Base-by-base conservation (phyloP, 169 alveolate species). In the Eimeria acervulina region DNA sequence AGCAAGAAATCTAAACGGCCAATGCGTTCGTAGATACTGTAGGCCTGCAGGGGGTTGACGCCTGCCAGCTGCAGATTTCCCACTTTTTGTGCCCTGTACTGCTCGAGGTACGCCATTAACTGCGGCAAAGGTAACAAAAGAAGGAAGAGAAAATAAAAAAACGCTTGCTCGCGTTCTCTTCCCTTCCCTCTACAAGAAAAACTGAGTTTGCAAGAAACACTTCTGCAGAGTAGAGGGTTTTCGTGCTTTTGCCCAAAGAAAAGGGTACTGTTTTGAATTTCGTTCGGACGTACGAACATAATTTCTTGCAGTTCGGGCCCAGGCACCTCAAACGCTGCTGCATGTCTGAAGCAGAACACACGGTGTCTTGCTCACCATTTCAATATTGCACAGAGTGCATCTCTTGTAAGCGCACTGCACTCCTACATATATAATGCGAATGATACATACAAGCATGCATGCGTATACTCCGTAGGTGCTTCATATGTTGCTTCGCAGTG, bases 251-350 rank as follows among this genome's bases (percentile, higher is more conserved):
- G 55, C 12, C 55, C 5, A 47, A 5, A 12, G 12, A 4, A 63
- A 63, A 63, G 33, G 74, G 33, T 1, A 28, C 21, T 17, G 33
- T 63, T 63, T 63, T 63, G 28, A 63, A 12, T 21, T 7, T 10
- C 28, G 12, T 21, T 28, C 8, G 8, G 33, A 19, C 89, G 38
- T 80, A 80, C 89, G 33, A 42, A 80, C n/a, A 80, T 80, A 5
- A 80, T 80, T 44, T 80, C 89, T 42, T 80, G 89, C 89, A 80
- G 38, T 21, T 80, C 89, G 66, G 59, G 38, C 4, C 89, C 89
- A 2, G 89, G 44, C 2, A 42, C 42, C 21, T 80, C 66, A 61
- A 80, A 80, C 17, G 89, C 66, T n/a, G 28, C 66, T 42, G 7
- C 89, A 19, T 80, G n/a, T 44, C 89, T 80, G 89, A 38, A 26